Base-by-base conservation (phyloP, 176 grass and related monocot species). In the sorghum (Sorghum bicolor) region DNA sequence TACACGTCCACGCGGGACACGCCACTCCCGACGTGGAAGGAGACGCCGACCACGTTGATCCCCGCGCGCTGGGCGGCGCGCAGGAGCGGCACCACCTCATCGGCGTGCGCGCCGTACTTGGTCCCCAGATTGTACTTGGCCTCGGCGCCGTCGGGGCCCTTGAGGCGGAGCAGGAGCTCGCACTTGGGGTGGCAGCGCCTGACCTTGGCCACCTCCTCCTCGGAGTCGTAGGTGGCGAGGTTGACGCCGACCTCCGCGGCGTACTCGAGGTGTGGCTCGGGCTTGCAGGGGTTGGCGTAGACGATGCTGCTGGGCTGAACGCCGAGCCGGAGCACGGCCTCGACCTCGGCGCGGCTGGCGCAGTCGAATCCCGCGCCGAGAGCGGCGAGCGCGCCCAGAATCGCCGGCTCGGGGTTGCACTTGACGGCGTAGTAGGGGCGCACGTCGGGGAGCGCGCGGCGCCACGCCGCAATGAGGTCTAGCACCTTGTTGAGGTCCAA, bases 271-370 rank as follows among this genome's bases (percentile, higher is more conserved):
- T 83, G 84, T 24, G 79, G 30, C 73, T 86, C 88, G 15, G 79
- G 43, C 79, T 90, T 90, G 84, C 88, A 90, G 0, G 88, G 83
- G 44, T 90, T 90, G 73, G 88, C 79, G 52, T 83, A 90, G 3
- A 90, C 73, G 19, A 90, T 48, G 88, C 2, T 5, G 50, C 13
- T 17, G 0, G 79, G 57, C 0, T 25, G 22, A 10, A 82, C 83
- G 14, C 83, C 74, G 33, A 90, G 79, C 1, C 6, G 43, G 6
- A 90, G 78, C 10, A 86, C 83, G 11, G 83, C 30, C 65, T 85
- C 78, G 10, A 90, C 82, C 88, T 90, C 83, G 24, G 77, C 73
- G 25, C 83, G 83, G 83, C 83, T 90, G 53, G 83, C 83, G 72
- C 83, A 85, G 71, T 89, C 82, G 64, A 89, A 89, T 3, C 77